phyloP scores from a whole-genome alignment of 148 eudicot species.

The Nyssa sinensis region DNA sequence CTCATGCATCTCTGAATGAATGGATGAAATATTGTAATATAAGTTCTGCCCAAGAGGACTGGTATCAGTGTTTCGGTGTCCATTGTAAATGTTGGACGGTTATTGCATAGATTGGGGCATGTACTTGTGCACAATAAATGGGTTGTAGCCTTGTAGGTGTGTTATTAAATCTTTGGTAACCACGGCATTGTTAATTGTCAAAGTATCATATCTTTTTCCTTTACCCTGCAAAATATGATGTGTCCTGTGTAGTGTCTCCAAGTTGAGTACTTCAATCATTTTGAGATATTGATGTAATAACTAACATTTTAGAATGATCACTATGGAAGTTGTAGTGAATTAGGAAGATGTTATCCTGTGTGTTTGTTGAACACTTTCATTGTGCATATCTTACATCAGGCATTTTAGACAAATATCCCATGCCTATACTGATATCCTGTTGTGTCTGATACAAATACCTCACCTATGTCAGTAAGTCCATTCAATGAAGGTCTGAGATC shows the following conservation, averaged over 20 bases:
- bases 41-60: no score
- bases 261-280: not conserved
- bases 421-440: not conserved
- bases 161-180: not conserved
- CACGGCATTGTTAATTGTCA: not conserved
- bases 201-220: not conserved
- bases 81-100: no score
- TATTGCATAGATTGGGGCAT: no score
- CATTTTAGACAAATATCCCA: not conserved
- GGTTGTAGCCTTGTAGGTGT: not conserved
- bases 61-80: no score
- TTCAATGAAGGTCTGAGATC: not conserved
- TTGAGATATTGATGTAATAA: not conserved
- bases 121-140: no score
- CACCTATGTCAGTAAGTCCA: not conserved
- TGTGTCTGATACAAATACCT: not conserved
- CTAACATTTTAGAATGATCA: no score
- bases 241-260: no score
- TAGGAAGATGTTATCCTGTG: no score
- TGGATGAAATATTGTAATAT: no score
- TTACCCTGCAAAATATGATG: no score
- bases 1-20: no score
- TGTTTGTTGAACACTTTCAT: not conserved
- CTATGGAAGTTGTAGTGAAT: no score
- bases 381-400: not conserved